Evolutionary conservation across 805 yeast species (phyloP), one percentile per base, ranked within the genome.

Genomic region (Metschnikowia rubicola): DNA sequence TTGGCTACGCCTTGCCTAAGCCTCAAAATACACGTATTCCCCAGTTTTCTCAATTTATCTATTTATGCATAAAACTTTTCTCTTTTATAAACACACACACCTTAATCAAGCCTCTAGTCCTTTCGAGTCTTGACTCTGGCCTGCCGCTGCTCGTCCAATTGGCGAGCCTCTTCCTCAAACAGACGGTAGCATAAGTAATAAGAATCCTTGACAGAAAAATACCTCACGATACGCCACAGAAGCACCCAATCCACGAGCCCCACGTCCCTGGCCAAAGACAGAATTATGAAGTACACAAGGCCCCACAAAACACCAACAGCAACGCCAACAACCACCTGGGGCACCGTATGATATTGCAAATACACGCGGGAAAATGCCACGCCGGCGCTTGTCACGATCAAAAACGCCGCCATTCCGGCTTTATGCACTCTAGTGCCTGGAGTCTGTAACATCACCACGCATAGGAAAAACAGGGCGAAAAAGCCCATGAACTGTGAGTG

Each of bases 401-500:
- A 52, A 3, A 58, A 57, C 0, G 55, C 21, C 4, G 68, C 52
- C 12, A 35, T 39, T 3, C 39, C 13, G 4, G 38, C 3, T 45
- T 70, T 73, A 8, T 36, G 40, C 15, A 10, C 3, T 5, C 17
- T 30, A 30, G 31, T 13, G 35, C 44, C 36, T 3, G 57, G 57
- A 60, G 52, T 68, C 64, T 80, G 80, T 68, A 60, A 75, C 67
- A 53, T 63, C 54, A 64, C 65, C 46, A 47, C 76, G 48, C 86
- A 71, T 2, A 73, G 56, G 51, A 75, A 68, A 60, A 83, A 86
- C 8, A 77, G 70, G n/a, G 80, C 76, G 53, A 86, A 82, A 62
- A 82, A 94, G 2, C 96, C 95, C 90, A 92, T 86, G 65, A 91
- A 94, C 67, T 92, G 99, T 0, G 96, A 82, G 66, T 92, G 99